A percentile compares a stretch with the other conserved stretches of the same genome.
These are phyloP conservation scores for Prunus salicina DNA, from an alignment of 306 rosid species.

Conservation along the genomic window DNA sequence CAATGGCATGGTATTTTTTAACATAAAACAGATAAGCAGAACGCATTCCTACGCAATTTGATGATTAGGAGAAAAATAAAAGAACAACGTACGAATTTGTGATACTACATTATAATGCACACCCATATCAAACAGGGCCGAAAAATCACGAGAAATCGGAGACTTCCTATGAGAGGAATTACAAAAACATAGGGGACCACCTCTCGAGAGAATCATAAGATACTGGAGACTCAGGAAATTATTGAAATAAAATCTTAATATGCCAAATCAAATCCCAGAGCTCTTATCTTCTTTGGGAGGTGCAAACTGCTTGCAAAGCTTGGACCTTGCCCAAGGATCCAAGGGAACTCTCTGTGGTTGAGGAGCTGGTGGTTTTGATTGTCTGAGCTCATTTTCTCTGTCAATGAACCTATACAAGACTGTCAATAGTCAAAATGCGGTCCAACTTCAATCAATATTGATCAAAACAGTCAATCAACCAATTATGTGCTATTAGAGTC, in stretches of 20 bases:
- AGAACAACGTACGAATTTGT: neutral
- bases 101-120: neutral
- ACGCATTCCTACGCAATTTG: neutral
- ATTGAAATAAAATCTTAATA: slow-evolving; percentile 6
- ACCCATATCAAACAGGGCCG: neutral
- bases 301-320: slow-evolving; percentile 69
- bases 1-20: too few species aligned
- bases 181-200: neutral
- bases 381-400: slow-evolving; percentile 79
- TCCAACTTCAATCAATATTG: neutral
- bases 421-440: neutral
- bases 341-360: slow-evolving; percentile 72
- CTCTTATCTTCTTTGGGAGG: slow-evolving; percentile 66
- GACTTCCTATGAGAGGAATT: neutral
- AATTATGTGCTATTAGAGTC: neutral
- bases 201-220: neutral
- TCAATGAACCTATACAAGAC: slow-evolving; percentile 65
- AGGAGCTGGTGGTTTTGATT: slow-evolving; percentile 78
- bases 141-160: neutral
- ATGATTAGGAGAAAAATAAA: neutral
- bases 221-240: neutral
- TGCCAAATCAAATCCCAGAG: slow-evolving; percentile 39
- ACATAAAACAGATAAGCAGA: too few species aligned
- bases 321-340: slow-evolving; percentile 88
- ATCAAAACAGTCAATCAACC: neutral